phyloP scores from a whole-genome alignment of 768 basidiomycete genomes.

The Mycena galopus region DNA sequence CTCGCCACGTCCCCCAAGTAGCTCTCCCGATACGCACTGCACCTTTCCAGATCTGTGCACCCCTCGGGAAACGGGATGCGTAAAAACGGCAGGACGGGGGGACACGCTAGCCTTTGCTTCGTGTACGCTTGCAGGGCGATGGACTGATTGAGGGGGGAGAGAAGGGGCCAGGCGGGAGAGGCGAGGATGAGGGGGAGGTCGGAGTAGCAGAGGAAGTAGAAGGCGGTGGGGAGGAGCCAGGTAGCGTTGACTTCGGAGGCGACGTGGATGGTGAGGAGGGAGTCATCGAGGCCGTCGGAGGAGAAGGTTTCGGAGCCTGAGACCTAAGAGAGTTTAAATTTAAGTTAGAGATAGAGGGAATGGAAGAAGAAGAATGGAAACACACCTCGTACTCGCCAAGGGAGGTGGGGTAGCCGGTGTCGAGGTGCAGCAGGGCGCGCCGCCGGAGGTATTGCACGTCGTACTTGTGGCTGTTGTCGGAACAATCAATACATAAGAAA shows the following conservation, averaged over 20 bases:
- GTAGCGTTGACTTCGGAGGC: conserved; percentile 27
- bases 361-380: not conserved
- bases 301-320: conserved; percentile 33
- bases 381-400: not conserved
- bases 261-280: conserved; percentile 13
- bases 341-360: not conserved
- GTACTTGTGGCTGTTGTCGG: conserved; percentile 23
- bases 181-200: conserved; percentile 35
- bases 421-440: conserved; percentile 24
- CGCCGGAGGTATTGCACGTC: conserved; percentile 28
- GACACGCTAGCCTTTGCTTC: conserved; percentile 31
- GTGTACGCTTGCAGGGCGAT: conserved; percentile 11
- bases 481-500: too few relatives aligned
- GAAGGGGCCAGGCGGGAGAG: not conserved
- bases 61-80: conserved; percentile 36
- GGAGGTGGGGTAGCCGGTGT: not conserved
- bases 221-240: conserved; percentile 34
- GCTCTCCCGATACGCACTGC: conserved; percentile 21
- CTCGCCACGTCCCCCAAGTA: conserved; percentile 27
- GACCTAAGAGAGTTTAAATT: not conserved
- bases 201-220: conserved; percentile 36
- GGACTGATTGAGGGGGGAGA: not conserved
- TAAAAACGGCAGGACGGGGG: conserved; percentile 33
- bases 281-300: conserved; percentile 32
- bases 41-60: conserved; percentile 21